Conservation (phyloP, 768 basidiomycete species). For the Cystofilobasidium capitatum region DNA sequence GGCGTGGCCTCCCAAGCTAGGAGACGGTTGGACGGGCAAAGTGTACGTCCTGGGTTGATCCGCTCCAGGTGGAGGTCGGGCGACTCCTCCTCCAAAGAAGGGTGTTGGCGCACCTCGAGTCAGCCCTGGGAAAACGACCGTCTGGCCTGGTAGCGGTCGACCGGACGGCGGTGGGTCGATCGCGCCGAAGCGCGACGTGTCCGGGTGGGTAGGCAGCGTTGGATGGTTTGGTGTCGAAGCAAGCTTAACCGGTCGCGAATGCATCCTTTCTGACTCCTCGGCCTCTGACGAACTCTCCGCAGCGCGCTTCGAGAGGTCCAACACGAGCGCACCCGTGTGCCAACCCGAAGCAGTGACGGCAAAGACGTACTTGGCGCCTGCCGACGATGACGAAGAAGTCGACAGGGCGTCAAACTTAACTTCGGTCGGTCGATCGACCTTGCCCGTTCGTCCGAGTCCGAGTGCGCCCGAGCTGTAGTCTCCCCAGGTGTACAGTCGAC, state of each 20-base stretch:
- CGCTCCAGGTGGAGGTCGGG: no score
- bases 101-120: neutral
- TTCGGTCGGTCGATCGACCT: neutral
- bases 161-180: conserved; percentile 14
- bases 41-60: no score
- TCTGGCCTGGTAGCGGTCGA: conserved; percentile 18
- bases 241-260: neutral
- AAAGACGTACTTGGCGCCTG: conserved; percentile 55
- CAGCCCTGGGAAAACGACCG: neutral
- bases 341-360: conserved; percentile 73
- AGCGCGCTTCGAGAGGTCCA: conserved; percentile 4
- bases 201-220: neutral
- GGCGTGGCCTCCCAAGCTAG: no score
- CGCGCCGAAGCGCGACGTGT: neutral
- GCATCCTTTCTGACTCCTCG: neutral
- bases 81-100: conserved; percentile 1
- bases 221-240: neutral
- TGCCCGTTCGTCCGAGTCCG: conserved; percentile 52
- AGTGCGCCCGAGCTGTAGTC: conserved; percentile 65
- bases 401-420: conserved; percentile 8
- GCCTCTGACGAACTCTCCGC: neutral
- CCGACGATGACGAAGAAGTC: no score
- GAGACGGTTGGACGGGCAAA: no score
- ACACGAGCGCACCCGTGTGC: conserved; percentile 45
- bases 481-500: conserved; percentile 75